phyloP scores from a whole-genome alignment of 2,329 filamentous ascomycete genomes.

The Monilinia aucupariae region DNA sequence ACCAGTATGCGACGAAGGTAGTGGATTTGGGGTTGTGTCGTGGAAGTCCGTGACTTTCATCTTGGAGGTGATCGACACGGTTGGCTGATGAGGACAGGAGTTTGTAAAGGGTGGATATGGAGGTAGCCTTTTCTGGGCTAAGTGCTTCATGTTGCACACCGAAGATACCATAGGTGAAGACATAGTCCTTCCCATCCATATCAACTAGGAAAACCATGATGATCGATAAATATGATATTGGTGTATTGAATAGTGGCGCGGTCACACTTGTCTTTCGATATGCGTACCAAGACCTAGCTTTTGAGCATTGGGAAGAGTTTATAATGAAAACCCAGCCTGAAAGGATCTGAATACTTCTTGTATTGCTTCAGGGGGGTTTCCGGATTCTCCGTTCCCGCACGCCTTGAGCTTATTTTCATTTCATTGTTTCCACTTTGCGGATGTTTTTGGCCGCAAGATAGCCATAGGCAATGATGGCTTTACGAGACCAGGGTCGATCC shows the following conservation, averaged over 20 bases:
- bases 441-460: not conserved
- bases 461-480: not conserved
- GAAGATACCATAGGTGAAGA: conserved; percentile 21
- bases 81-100: conserved; percentile 21
- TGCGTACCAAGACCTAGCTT: not conserved
- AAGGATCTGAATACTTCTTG: not conserved
- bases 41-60: conserved; percentile 17
- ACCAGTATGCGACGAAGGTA: conserved; percentile 23
- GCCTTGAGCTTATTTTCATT: not conserved
- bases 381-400: not conserved
- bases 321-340: not conserved
- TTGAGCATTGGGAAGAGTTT: not conserved
- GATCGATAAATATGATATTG: not conserved
- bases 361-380: not conserved
- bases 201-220: conserved; percentile 23
- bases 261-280: not conserved
- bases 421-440: not conserved
- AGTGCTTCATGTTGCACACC: conserved; percentile 20
- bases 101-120: conserved; percentile 14
- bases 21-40: conserved; percentile 11
- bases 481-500: no score
- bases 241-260: not conserved
- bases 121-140: conserved; percentile 15
- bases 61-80: conserved; percentile 18
- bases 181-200: conserved; percentile 14